These are phyloP conservation scores for Tolypocladium inflatum DNA, from an alignment of 2,329 filamentous ascomycete species.

Conservation along the genomic window DNA sequence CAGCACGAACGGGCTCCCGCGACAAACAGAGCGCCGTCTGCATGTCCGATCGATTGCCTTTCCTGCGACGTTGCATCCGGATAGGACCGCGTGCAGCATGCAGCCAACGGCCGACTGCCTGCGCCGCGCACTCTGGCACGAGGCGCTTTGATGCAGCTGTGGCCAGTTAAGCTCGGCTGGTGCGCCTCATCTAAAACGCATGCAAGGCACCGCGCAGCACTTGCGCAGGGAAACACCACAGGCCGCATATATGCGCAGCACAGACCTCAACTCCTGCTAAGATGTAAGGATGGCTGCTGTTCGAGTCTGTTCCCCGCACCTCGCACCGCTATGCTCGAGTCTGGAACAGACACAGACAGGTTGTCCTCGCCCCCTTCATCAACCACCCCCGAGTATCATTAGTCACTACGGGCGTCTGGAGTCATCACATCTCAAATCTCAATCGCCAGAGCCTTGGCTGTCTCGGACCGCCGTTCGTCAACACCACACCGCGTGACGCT, in stretches of 20 bases:
- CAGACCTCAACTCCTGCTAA: not conserved
- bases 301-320: not conserved
- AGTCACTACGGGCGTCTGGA: no score
- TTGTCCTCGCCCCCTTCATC: not conserved
- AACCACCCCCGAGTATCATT: no score
- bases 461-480: not conserved
- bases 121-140: no score
- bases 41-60: not conserved
- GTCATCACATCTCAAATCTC: no score
- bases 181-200: not conserved
- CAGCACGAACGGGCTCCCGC: not conserved
- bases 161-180: not conserved
- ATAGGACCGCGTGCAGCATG: not conserved
- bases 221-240: not conserved
- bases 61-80: not conserved
- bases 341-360: not conserved
- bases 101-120: not conserved
- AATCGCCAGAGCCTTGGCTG: no score
- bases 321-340: not conserved
- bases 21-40: not conserved
- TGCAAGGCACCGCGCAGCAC: not conserved
- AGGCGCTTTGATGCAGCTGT: not conserved
- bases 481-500: not conserved
- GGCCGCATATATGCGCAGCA: not conserved
- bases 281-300: not conserved